These are phyloP conservation scores for Geoglossum cookeanum DNA, from an alignment of 2,329 filamentous ascomycete species.

Conservation along the genomic window DNA sequence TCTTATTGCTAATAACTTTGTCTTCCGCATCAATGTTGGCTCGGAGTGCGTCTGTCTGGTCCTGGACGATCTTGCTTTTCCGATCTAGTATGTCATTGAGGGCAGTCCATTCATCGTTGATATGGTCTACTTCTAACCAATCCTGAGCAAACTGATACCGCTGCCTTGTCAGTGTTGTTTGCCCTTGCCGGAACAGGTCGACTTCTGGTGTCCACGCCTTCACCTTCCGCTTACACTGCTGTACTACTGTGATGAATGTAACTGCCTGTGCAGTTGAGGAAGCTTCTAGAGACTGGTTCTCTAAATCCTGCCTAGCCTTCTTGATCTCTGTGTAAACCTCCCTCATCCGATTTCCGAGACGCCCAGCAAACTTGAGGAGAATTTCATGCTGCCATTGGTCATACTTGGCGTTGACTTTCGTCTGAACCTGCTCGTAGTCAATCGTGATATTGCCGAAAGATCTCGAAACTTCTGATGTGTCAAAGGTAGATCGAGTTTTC, in stretches of 20 bases:
- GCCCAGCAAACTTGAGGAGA: slow-evolving; percentile 73
- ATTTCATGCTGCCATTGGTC: slow-evolving; percentile 99
- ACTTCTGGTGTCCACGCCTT: slow-evolving; percentile 91
- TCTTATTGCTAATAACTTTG: slow-evolving; percentile 74
- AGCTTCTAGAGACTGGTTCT: slow-evolving; percentile 79
- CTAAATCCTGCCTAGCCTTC: slow-evolving; percentile 73
- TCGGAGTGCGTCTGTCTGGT: slow-evolving; percentile 84
- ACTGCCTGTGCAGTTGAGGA: slow-evolving; percentile 94
- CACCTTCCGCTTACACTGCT: slow-evolving; percentile 86
- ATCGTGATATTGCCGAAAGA: slow-evolving; percentile 89
- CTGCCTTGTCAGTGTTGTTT: slow-evolving; percentile 77
- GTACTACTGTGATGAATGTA: slow-evolving; percentile 94
- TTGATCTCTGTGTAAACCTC: slow-evolving; percentile 87
- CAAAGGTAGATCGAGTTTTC: slow-evolving; percentile 88
- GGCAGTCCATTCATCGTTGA: slow-evolving; percentile 88
- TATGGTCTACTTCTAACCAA: slow-evolving; percentile 90
- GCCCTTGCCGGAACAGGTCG: slow-evolving; percentile 85
- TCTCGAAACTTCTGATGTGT: slow-evolving; percentile 84
- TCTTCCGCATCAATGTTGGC: slow-evolving; percentile 93
- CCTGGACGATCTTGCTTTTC: slow-evolving; percentile 88
- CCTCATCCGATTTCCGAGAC: slow-evolving; percentile 75
- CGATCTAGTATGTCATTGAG: slow-evolving; percentile 80
- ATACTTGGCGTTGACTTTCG: slow-evolving; percentile 97
- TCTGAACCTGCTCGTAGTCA: slow-evolving; percentile 96
- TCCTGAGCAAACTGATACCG: slow-evolving; percentile 85